Evolutionary conservation across 768 basidiomycete genomes (phyloP).

Genomic region (Suillus bovinus): DNA sequence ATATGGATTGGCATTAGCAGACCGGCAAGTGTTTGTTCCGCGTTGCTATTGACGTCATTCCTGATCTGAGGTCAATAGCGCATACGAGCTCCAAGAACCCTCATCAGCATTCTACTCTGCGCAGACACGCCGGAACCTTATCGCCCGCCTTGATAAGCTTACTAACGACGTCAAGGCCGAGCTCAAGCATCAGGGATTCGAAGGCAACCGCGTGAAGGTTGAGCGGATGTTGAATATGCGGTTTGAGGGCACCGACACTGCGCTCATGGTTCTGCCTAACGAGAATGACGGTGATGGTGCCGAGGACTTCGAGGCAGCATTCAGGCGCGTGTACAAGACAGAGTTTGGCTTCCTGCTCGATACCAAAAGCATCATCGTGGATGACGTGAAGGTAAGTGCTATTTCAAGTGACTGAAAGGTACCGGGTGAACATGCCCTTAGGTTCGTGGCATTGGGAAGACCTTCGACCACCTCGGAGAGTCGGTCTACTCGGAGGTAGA

Average conservation of each 20-base stretch:
- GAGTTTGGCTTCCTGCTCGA: conserved; percentile 94
- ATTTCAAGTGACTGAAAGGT: too few species aligned
- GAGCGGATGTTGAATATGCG: conserved; percentile 92
- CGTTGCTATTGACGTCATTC: not conserved
- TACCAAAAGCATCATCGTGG: conserved; percentile 80
- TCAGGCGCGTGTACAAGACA: conserved; percentile 75
- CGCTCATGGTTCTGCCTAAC: conserved; percentile 79
- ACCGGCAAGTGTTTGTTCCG: conserved; percentile 45
- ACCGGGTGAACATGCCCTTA: conserved; percentile 23
- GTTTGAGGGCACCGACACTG: conserved; percentile 91
- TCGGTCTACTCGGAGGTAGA: conserved; percentile 79
- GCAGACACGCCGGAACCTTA: conserved; percentile 54
- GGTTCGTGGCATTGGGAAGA: conserved; percentile 91
- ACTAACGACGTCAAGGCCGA: conserved; percentile 61
- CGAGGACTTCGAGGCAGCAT: conserved; percentile 79
- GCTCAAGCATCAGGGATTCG: conserved; percentile 81
- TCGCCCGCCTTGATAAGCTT: conserved; percentile 69
- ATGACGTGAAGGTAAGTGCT: conserved; percentile 77
- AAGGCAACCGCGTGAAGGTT: conserved; percentile 62
- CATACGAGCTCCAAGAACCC: conserved; percentile 87
- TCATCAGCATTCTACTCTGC: conserved; percentile 76
- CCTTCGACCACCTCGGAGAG: conserved; percentile 76
- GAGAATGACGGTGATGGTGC: conserved; percentile 48
- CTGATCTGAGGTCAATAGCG: conserved; percentile 42
- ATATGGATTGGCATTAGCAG: conserved; percentile 90